Base-by-base conservation (phyloP, 169 alveolate species). In the Cryptosporidium canis region DNA sequence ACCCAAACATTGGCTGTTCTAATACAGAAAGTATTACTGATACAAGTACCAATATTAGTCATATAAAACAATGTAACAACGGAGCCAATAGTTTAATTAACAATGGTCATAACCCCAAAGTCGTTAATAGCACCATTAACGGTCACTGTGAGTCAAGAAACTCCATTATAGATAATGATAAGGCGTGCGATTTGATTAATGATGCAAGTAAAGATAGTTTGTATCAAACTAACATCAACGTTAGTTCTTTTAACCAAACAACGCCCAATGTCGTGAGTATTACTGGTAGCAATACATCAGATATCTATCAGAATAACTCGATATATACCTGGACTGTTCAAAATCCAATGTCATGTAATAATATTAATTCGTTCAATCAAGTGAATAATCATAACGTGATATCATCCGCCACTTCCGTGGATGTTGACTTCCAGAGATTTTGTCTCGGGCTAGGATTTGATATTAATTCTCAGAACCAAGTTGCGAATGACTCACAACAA, bases 321-420 rank as follows among this genome's bases (percentile, higher is more conserved):
- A 77, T 77, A 41, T 77, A 77, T 77, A 77, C 87, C 16, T 77
- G 87, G 87, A 77, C 87, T 27, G 61, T 77, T 37, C 87, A 77
- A 58, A 77, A 41, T 39, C 87, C 87, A 35, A 43, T 77, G 39
- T 16, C 67, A 21, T 70, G 84, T 18, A 61, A 77, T 61, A 43
- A 35, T 61, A 58, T 77, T 8, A 21, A 77, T 44, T 21, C 87
- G 27, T 77, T 77, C n/a, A 37, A 35, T 41, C 87, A 77, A 29
- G 64, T 21, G 16, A 77, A 58, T 44, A 55, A 70, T 53, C 77
- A 77, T 18, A 66, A 31, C 33, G n/a, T 33, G 1, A 55, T 58
- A 0, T 18, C 72, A 9, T 56, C 77, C 37, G n/a, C 68, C n/a
- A 63, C 87, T 35, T 58, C 72, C 31, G 87, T 61, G 8, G 87